A percentile compares a stretch with the other conserved stretches of the same genome.
These are phyloP conservation scores for Colletotrichum aenigma DNA, from an alignment of 2,329 filamentous ascomycete genomes.

Conservation along the genomic window DNA sequence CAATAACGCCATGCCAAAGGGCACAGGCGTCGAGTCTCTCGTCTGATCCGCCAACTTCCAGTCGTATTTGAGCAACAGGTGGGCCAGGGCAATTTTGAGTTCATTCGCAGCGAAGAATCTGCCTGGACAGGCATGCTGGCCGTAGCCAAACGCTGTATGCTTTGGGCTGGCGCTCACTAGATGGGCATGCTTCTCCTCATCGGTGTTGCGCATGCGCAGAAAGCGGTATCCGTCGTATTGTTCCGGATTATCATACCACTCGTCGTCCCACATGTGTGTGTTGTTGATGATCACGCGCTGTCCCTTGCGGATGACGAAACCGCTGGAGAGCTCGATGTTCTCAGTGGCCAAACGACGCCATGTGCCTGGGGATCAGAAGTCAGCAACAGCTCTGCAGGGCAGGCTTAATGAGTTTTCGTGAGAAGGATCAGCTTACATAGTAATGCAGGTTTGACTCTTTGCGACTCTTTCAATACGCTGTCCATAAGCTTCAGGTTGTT, in stretches of 20 bases:
- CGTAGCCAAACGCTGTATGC: not conserved
- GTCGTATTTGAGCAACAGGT: conserved; percentile 35
- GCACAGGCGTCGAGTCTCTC: not conserved
- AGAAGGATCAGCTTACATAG: no score
- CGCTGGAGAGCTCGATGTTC: conserved; percentile 21
- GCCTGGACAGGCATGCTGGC: not conserved
- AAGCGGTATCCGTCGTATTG: conserved; percentile 25
- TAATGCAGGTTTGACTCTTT: conserved; percentile 24
- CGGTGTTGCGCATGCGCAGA: conserved; percentile 19
- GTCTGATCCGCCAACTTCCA: conserved; percentile 2
- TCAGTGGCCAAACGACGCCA: conserved; percentile 8
- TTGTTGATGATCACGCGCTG: conserved; percentile 18
- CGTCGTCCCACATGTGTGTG: conserved; percentile 20
- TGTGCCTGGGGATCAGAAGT: not conserved
- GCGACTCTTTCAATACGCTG: conserved; percentile 21
- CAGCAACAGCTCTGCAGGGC: no score
- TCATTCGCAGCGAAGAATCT: not conserved
- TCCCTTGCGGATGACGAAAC: conserved; percentile 24
- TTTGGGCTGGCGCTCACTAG: conserved; percentile 25
- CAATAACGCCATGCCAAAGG: not conserved
- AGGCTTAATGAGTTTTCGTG: no score
- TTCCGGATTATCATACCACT: conserved; percentile 20
- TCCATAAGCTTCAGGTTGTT: conserved; percentile 22
- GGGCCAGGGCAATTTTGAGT: not conserved
- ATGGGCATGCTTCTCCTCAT: conserved; percentile 29